Evolutionary conservation across 2,329 filamentous ascomycete genomes (phyloP), one percentile per base, ranked within the genome.

Genomic region (Fusarium sp.): DNA sequence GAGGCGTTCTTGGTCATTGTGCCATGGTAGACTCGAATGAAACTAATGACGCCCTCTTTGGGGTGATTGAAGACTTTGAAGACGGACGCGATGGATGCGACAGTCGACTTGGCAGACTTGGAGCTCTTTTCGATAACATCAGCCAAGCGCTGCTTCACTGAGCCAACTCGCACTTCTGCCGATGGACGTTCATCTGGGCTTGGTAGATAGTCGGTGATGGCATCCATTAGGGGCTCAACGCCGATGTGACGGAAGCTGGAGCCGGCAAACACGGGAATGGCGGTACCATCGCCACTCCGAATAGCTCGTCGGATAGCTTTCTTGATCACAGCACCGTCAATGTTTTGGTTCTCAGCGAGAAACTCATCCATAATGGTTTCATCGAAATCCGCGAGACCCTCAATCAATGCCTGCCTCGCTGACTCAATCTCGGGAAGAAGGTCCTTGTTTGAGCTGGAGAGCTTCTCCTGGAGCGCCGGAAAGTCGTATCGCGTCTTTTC

Each of bases 21-120:
- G 11, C 97, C 97, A 29, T 95, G 94, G 82, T 98, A 98, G 9
- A 98, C 94, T 45, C 97, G 91, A 11, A 98, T 92, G 79, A 97
- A 98, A 71, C 97, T 95, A 68, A 98, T 88, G 63, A 97, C 92
- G 20, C 97, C 97, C 66, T 95, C 92, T 73, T 93, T 93, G 10
- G 93, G 86, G 79, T 98, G 96, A 74, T 96, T 93, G 73, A 97
- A 95, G 7, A 98, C 97, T 83, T 99, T 99, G 89, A 98, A 99
- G 2, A 98, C 90, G 18, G 93, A 94, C 29, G 91, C 88, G 4
- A 91, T 84, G 7, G 88, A 85, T 10, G 85, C 83, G 29, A 86
- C 78, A 1, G 80, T 80, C 14, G 83, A 80, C 10, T 81, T 79
- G 9, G 74, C 74, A 11, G 80, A 72, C 25, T 81, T 81, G 70